These are phyloP conservation scores for Sarocladium strictum DNA, from an alignment of 2,329 filamentous ascomycete genomes.

Conservation along the genomic window DNA sequence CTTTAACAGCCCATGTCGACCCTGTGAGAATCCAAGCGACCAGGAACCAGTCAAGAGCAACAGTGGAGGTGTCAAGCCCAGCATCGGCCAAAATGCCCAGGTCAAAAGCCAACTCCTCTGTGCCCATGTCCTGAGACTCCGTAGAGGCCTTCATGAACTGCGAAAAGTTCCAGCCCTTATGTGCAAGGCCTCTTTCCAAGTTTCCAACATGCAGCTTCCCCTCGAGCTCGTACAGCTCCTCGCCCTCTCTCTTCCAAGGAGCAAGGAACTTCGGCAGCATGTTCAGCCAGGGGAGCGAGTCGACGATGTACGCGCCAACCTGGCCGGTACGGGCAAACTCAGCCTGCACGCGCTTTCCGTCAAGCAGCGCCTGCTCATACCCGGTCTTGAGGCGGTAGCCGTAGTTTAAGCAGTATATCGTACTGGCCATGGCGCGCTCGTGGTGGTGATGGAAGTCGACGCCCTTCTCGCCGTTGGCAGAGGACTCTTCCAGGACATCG, in stretches of 20 bases:
- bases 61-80: conserved; percentile 25
- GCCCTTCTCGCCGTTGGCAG: conserved; percentile 16
- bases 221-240: conserved; percentile 26
- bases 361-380: conserved; percentile 19
- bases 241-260: conserved; percentile 27
- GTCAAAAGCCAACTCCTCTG: conserved; percentile 25
- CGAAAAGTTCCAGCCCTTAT: conserved; percentile 24
- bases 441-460: conserved; percentile 24
- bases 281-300: conserved; percentile 35
- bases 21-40: conserved; percentile 22
- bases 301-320: conserved; percentile 31
- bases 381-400: conserved; percentile 26
- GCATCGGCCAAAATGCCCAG: conserved; percentile 25
- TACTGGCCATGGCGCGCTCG: conserved; percentile 30
- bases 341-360: conserved; percentile 18
- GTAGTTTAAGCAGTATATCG: conserved; percentile 30
- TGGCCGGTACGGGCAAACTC: conserved; percentile 20
- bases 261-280: conserved; percentile 28
- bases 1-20: conserved; percentile 23
- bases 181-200: conserved; percentile 16
- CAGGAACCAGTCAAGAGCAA: conserved; percentile 24
- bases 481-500: conserved; percentile 30
- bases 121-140: conserved; percentile 18
- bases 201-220: conserved; percentile 20
- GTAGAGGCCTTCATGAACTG: conserved; percentile 20